Evolutionary conservation across 306 rosid genomes (phyloP), one percentile per base, ranked within the genome.

Genomic region (Medicago ruthenica): DNA sequence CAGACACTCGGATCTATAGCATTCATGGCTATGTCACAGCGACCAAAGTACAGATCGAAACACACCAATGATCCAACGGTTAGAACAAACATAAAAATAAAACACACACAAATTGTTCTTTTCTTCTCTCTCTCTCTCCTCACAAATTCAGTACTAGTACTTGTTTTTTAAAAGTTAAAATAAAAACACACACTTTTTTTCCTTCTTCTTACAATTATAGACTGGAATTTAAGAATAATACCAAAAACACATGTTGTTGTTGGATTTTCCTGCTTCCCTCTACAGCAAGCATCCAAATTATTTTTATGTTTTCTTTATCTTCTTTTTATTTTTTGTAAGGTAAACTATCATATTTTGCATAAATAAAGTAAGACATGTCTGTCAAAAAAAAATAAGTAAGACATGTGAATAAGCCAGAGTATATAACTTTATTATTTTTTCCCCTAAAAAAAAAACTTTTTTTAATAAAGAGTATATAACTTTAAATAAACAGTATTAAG

Each of bases 1-100:
- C 75, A 45, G 72, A 77, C 67, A 74, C 45, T 78, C 85, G 96
- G 90, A 92, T 92, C 97, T 85, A 84, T 75, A 82, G 83, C 93
- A 81, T 81, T 87, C 71, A 75, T 69, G 71, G 86, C 75, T 67
- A 18, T 67, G 85, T 70, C 83, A 51, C 55, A 45, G 69, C 60
- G 24, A 81, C 68, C 80, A 67, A 31, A 71, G 84, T 70, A 78
- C 86, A 80, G 91, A 92, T 69, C 88, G 80, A 74, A 83, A 83
- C 80, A 58, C 73, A 16, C 66, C 24, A 67, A 45, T 75, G 44
- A 84, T 79, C 88, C 84, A 73, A 87, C 89, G 85, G 87, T 71
- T 57, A 4, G 82, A 68, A 78, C 37, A 60, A 59, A 73, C 74
- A 12, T 24, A 17, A 18, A 65, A 63, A 15, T 16, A 8, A 15